Conservation (phyloP, 164 flowering plant species). For the Magnolia kwangsiensis region DNA sequence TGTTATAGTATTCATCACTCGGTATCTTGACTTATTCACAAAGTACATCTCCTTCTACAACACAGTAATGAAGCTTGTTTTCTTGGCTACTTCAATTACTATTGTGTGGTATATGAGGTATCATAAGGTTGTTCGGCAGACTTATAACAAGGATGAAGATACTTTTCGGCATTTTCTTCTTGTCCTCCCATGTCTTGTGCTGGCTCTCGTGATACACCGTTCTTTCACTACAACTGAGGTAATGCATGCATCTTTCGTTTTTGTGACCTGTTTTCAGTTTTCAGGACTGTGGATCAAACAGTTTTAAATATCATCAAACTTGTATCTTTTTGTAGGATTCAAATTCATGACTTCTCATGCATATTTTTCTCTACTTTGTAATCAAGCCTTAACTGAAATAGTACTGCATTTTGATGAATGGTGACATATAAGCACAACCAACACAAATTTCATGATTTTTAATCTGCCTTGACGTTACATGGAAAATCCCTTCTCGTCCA, state of each 20-base stretch:
- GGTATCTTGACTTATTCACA: constrained; percentile 53
- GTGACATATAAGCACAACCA: too few relatives aligned
- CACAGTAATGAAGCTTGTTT: constrained; percentile 52
- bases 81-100: constrained; percentile 43
- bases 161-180: constrained; percentile 49
- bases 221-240: constrained; percentile 39
- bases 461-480: too few relatives aligned
- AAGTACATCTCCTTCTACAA: constrained; percentile 48
- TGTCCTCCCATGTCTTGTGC: constrained; percentile 34
- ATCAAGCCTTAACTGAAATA: not conserved
- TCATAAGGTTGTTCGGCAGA: constrained; percentile 53
- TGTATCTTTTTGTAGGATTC: not conserved
- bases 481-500: too few relatives aligned
- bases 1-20: constrained; percentile 43
- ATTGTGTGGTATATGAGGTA: constrained; percentile 67
- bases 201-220: constrained; percentile 43
- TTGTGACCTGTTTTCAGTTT: not conserved
- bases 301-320: not conserved
- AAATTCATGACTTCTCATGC: not conserved
- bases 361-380: not conserved
- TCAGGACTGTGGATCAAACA: not conserved
- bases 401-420: too few relatives aligned
- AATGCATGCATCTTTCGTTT: not conserved
- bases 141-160: constrained; percentile 53
- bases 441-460: too few relatives aligned